Base-by-base conservation (phyloP, 2,329 filamentous ascomycete genomes). In the Xylaria sp. region DNA sequence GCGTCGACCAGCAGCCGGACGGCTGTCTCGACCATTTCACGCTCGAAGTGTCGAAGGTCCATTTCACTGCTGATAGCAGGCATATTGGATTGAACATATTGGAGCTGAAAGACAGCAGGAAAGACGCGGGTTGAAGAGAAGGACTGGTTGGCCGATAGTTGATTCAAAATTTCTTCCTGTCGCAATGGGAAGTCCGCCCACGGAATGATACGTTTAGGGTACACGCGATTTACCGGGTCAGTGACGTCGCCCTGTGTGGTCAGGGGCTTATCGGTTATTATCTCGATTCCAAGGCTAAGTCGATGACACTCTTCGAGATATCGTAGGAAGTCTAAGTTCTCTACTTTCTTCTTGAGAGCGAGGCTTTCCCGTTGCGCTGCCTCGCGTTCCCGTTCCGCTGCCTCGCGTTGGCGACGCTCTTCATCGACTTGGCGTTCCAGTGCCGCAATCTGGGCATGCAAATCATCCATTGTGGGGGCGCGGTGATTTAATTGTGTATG, bases 231-330 rank as follows among this genome's bases (percentile, higher is more conserved):
- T 57, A 65, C 68, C 10, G 77, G 76, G 53, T 80, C 76, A 0
- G 77, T 81, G 0, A 73, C 76, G 7, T 78, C 69, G 55, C 77
- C 79, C 72, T 80, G 73, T 15, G 77, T 80, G 3, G 76, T 81
- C 13, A 73, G 60, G 53, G 76, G 76, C 12, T 39, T 70, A 52
- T 78, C 71, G n/a, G 78, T 80, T 0, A 79, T 66, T 7, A 81
- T 73, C 56, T 76, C 6, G 58, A 80, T 75, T 34, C 72, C 68
- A 32, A 78, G 71, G 66, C 69, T 70, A 56, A 81, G 75, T 8
- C 68, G 66, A 67, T 82, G 77, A 61, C 76, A 81, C 20, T 70
- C 45, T 53, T 79, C 74, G 41, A 81, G 76, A 71, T 80, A 81
- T 36, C 67, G 56, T 52, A 50, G 23, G 25, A 80, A 34, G 10